Evolutionary conservation across 164 flowering plant species (phyloP), one percentile per base, ranked within the genome.

Genomic region (Vitis labrusca): DNA sequence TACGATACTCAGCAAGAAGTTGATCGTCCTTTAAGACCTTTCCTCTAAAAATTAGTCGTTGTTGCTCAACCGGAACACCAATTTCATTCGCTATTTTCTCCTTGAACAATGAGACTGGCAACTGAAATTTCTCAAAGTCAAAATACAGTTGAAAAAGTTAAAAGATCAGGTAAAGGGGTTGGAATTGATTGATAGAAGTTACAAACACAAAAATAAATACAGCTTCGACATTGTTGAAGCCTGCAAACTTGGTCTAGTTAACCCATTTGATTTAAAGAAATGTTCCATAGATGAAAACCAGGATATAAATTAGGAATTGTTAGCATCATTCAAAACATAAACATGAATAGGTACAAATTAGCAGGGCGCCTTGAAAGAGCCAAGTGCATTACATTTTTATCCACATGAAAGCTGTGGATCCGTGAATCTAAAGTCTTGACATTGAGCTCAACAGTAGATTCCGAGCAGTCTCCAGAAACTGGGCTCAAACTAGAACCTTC

Each of bases 11-110:
- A 54, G 97, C 90, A 37, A 96, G 92, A 44, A 66, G 83, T 58
- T 90, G 92, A 59, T 92, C 88, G 80, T 93, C 98, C 85, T 93
- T 96, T 64, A 96, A 76, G 50, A 93, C 98, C 83, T 84, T 96
- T 71, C 99, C 99, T 81, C 98, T 83, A 68, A 93, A 96, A 76
- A 96, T 96, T 50, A 96, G 83, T 11, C 99, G 86, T 74, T 96
- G 99, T 81, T 88, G 97, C 75, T 74, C 90, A 49, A 89, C 93
- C 19, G 98, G 97, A 56, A 96, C 76, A 65, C 94, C 94, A 70
- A 83, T 71, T 52, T 84, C 75, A 69, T 65, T 71, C 4, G 98
- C 92, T 73, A 96, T 84, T 83, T 88, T 89, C 82, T 91, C 97
- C 85, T 96, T 96, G 79, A 96, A 90, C 29, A 71, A 78, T 63